These are phyloP conservation scores for Calonectria pauciramosa DNA, from an alignment of 2,329 filamentous ascomycete species.

Conservation along the genomic window DNA sequence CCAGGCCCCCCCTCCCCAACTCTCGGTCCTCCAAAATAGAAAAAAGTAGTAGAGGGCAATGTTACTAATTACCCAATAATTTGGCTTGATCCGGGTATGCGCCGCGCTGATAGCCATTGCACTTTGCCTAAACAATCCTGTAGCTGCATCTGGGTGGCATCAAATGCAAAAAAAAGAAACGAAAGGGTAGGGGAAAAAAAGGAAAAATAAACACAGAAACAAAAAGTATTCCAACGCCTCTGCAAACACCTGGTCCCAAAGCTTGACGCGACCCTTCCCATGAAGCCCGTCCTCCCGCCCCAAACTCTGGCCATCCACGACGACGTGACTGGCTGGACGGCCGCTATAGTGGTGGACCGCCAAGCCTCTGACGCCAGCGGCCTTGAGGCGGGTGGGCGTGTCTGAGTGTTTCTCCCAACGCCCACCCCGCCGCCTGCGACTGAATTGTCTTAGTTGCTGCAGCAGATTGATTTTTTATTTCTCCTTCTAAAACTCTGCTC, in stretches of 20 bases:
- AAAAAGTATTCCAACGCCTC: slow-evolving; percentile 2
- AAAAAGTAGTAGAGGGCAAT: not conserved
- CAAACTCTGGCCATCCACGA: not conserved
- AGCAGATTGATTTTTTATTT: not conserved
- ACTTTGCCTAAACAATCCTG: not conserved
- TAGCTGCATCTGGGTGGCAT: not conserved
- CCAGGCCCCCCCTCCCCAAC: not conserved
- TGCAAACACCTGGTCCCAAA: not conserved
- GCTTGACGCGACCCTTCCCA: not conserved
- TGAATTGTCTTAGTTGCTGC: slow-evolving; percentile 1
- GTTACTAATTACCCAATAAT: slow-evolving; percentile 3
- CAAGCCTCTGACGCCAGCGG: slow-evolving; percentile 11
- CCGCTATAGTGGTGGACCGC: not conserved
- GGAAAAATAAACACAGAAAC: not conserved
- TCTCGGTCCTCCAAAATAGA: slow-evolving; percentile 4
- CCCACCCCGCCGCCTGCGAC: not conserved
- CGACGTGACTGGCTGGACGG: slow-evolving; percentile 1
- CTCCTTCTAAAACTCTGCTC: not conserved
- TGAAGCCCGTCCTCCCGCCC: not conserved
- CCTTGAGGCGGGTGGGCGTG: not conserved
- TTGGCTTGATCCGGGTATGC: not conserved
- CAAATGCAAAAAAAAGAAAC: not conserved
- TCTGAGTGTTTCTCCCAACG: not conserved
- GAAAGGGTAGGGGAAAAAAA: not conserved
- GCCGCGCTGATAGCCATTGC: not conserved